Percentiles rank a stretch among this genome's conserved stretches.
phyloP scores from a whole-genome alignment of 352 stramenopile species.

The Aphanomyces stellatus region DNA sequence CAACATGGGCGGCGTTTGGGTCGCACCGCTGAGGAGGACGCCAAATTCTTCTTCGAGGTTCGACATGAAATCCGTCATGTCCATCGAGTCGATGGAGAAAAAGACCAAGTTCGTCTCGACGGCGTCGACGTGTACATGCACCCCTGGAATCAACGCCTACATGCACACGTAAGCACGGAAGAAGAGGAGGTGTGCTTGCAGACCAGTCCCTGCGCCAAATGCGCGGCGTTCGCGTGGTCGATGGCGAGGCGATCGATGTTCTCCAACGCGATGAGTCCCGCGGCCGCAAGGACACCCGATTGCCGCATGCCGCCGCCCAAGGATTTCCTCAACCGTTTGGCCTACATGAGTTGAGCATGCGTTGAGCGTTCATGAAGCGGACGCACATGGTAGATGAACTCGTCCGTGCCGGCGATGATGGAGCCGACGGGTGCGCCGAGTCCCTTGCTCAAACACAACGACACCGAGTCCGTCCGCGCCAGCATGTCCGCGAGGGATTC shows the following conservation, averaged over 20 bases:
- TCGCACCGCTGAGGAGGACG: constrained; percentile 43
- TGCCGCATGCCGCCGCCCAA: constrained; percentile 97
- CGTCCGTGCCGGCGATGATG: constrained; percentile 85
- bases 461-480: constrained; percentile 82
- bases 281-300: constrained; percentile 88
- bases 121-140: constrained; percentile 45
- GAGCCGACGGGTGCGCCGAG: constrained; percentile 92
- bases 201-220: constrained; percentile 53
- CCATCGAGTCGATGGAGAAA: constrained; percentile 53
- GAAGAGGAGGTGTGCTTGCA: neutral
- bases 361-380: neutral
- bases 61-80: constrained; percentile 40
- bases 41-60: constrained; percentile 57
- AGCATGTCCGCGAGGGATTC: constrained; percentile 72
- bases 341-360: constrained; percentile 27
- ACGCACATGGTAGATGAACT: constrained; percentile 65
- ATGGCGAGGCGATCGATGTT: constrained; percentile 73
- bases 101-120: constrained; percentile 90
- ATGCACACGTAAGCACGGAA: neutral
- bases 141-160: constrained; percentile 42
- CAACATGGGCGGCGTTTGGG: neutral
- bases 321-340: constrained; percentile 90
- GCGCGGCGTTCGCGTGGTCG: constrained; percentile 74
- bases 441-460: constrained; percentile 94
- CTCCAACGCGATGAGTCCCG: constrained; percentile 86